Conservation (phyloP, 2,329 filamentous ascomycete species). For the Pseudocercospora ulei region DNA sequence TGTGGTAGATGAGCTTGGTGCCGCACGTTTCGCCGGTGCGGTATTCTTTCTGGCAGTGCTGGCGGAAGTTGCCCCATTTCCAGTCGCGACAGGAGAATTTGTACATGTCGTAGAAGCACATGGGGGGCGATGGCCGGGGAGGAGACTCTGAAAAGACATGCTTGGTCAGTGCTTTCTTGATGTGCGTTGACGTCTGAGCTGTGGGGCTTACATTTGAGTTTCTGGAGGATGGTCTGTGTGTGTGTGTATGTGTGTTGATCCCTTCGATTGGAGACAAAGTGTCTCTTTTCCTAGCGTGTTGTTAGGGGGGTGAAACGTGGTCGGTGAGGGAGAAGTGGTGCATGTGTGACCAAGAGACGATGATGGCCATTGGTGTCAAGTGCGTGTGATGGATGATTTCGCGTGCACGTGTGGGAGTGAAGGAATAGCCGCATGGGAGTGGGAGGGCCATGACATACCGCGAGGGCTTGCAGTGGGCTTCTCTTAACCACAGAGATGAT, state of each 20-base stretch:
- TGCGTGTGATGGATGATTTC: constrained; percentile 1
- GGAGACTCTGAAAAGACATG: too few relatives aligned
- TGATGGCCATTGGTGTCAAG: constrained; percentile 11
- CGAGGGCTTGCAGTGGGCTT: constrained; percentile 3
- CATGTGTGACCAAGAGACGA: constrained; percentile 6
- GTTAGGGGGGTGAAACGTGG: constrained; percentile 8
- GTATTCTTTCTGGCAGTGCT: constrained; percentile 90
- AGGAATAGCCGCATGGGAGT: constrained; percentile 6
- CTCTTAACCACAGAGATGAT: constrained; percentile 8
- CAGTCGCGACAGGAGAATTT: constrained; percentile 78
- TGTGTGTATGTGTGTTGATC: constrained; percentile 11
- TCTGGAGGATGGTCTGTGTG: constrained; percentile 7
- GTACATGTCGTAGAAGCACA: constrained; percentile 96
- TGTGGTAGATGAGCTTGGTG: constrained; percentile 78
- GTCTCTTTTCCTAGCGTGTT: constrained; percentile 8
- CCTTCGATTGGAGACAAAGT: constrained; percentile 3
- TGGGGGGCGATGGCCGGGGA: constrained; percentile 35
- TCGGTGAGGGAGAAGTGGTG: constrained; percentile 2
- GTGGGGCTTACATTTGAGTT: constrained; percentile 7
- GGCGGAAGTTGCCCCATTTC: constrained; percentile 87
- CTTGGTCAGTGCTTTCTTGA: constrained; percentile 16
- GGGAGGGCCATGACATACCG: constrained; percentile 16
- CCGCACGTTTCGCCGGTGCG: constrained; percentile 94
- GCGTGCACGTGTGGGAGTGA: not conserved
- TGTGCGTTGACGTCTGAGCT: constrained; percentile 9